phyloP scores from a whole-genome alignment of 169 alveolate genomes.

The Eimeria maxima region DNA sequence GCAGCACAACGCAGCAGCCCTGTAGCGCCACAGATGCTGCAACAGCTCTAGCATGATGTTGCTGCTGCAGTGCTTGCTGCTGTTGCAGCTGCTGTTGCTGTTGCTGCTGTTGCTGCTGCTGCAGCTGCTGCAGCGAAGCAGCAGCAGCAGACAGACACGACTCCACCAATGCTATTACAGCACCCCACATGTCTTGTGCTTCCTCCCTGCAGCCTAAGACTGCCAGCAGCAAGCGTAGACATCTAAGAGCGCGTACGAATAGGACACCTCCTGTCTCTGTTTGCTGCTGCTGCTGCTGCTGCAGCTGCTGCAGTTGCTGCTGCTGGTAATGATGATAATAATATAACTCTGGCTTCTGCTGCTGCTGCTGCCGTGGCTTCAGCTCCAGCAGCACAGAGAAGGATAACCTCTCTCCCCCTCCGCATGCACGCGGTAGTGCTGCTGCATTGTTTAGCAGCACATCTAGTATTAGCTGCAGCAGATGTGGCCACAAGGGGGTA shows the following conservation, averaged over 20 bases:
- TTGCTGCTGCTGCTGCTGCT: slow-evolving; percentile 72
- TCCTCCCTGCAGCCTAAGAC: slow-evolving; percentile 61
- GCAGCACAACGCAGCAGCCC: slow-evolving; percentile 70
- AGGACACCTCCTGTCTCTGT: slow-evolving; percentile 55
- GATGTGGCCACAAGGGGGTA: slow-evolving; percentile 46
- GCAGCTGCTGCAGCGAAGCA: slow-evolving; percentile 34
- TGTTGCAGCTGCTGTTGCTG: neutral
- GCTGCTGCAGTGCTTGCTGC: neutral
- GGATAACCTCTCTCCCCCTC: neutral
- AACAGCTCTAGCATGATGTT: slow-evolving; percentile 17
- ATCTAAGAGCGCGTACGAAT: slow-evolving; percentile 57
- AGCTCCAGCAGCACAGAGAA: slow-evolving; percentile 24
- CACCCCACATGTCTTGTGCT: slow-evolving; percentile 71
- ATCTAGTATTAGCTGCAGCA: slow-evolving; percentile 60
- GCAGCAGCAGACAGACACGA: slow-evolving; percentile 20
- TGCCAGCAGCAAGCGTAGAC: slow-evolving; percentile 70
- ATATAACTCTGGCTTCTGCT: slow-evolving; percentile 26
- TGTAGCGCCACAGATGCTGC: slow-evolving; percentile 71
- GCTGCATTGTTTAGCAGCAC: slow-evolving; percentile 56
- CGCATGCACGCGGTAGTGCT: neutral
- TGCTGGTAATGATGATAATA: slow-evolving; percentile 60
- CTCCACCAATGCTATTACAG: slow-evolving; percentile 56
- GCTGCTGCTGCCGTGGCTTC: slow-evolving; percentile 46
- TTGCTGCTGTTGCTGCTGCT: neutral
- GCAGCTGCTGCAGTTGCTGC: slow-evolving; percentile 76